A percentile compares a stretch with the other conserved stretches of the same genome.
Conservation (phyloP, 2,329 filamentous ascomycete genomes). For the Claviceps spartinae region DNA sequence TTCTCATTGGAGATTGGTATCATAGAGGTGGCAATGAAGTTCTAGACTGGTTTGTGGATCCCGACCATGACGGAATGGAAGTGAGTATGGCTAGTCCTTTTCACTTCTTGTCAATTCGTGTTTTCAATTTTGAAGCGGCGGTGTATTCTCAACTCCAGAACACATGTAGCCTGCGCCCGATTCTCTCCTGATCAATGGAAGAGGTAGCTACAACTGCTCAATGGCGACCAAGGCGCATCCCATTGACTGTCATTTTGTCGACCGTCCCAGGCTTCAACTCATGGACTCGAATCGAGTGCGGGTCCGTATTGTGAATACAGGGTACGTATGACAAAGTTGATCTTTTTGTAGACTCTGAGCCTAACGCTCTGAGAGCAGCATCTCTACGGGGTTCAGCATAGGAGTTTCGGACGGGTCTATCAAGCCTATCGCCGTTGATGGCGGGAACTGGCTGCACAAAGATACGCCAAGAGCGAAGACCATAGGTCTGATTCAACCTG, state of each 20-base stretch:
- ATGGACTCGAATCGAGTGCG: conserved; percentile 5
- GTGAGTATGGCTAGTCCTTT: conserved; percentile 1
- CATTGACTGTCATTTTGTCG: conserved; percentile 6
- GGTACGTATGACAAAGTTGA: not conserved
- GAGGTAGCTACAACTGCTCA: conserved; percentile 10
- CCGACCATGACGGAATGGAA: conserved; percentile 8
- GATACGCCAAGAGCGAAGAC: conserved; percentile 7
- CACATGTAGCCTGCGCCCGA: conserved; percentile 26
- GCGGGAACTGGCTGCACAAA: conserved; percentile 5
- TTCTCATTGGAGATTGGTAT: conserved; percentile 26
- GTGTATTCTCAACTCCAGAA: conserved; percentile 4
- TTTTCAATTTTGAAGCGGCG: conserved; percentile 11
- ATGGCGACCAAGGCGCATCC: conserved; percentile 9
- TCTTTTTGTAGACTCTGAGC: not conserved
- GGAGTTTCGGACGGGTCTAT: conserved; percentile 4
- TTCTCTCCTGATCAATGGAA: conserved; percentile 27
- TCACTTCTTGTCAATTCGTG: not conserved
- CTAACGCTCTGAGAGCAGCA: not conserved
- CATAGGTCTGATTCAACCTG: conserved; percentile 11
- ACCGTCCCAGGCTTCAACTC: conserved; percentile 5
- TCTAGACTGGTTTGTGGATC: conserved; percentile 12
- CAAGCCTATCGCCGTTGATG: conserved; percentile 10
- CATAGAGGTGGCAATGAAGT: conserved; percentile 22
- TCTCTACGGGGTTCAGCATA: conserved; percentile 5
- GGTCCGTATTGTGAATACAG: conserved; percentile 10